Evolutionary conservation across 768 basidiomycete genomes (phyloP).

Genomic region (Tylopilus sp.): DNA sequence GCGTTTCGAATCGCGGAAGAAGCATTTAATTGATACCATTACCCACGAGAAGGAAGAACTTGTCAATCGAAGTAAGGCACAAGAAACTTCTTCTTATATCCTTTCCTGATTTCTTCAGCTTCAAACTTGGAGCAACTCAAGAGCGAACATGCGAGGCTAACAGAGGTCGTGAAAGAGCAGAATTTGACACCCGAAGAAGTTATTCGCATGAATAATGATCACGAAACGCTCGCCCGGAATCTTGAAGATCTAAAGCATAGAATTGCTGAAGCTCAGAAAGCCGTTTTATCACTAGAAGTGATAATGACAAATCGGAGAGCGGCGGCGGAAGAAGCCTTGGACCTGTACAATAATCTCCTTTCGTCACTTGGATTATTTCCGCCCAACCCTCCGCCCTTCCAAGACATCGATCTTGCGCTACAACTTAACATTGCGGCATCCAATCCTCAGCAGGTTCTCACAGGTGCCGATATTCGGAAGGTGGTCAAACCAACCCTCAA

Average conservation of each 20-base stretch:
- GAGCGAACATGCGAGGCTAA: constrained; percentile 59
- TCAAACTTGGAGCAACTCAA: constrained; percentile 60
- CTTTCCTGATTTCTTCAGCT: constrained; percentile 36
- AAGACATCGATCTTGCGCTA: constrained; percentile 72
- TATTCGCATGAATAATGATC: constrained; percentile 84
- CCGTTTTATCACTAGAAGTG: constrained; percentile 79
- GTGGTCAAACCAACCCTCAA: constrained; percentile 76
- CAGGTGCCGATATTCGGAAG: constrained; percentile 67
- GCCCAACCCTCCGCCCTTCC: constrained; percentile 65
- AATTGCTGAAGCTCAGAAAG: constrained; percentile 67
- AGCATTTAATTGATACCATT: constrained; percentile 64
- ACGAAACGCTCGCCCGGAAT: constrained; percentile 69
- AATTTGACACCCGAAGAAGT: constrained; percentile 93
- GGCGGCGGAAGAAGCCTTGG: constrained; percentile 77
- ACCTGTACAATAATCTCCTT: constrained; percentile 72
- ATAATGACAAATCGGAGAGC: constrained; percentile 75
- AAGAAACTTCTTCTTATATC: not conserved
- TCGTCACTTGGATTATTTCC: constrained; percentile 76
- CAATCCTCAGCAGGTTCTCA: constrained; percentile 63
- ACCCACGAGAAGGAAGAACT: constrained; percentile 66
- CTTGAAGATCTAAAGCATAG: constrained; percentile 76
- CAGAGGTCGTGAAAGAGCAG: constrained; percentile 72
- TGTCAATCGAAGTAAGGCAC: constrained; percentile 45
- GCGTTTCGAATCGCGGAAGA: constrained; percentile 65
- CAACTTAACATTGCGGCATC: constrained; percentile 78